Conservation (phyloP, 805 yeast species). For the Myxozyma vanderwaltii region DNA sequence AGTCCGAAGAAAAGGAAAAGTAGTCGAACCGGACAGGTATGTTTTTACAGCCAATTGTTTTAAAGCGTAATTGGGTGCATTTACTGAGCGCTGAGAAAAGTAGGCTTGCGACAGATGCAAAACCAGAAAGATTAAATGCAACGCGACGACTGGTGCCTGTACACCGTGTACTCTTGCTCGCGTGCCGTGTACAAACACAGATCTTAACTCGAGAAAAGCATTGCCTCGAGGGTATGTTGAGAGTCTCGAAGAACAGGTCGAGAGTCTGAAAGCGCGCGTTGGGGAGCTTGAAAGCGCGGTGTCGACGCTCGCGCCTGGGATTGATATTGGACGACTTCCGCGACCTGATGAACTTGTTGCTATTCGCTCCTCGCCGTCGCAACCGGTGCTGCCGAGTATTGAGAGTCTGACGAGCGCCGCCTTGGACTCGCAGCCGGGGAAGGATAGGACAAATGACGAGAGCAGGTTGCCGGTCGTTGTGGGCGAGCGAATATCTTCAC, state of each 20-base stretch:
- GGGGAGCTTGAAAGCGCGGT: slow-evolving; percentile 17
- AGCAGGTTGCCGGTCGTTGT: slow-evolving; percentile 21
- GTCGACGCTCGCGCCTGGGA: slow-evolving; percentile 11
- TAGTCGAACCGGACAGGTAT: slow-evolving; percentile 28
- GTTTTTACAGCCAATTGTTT: background rate
- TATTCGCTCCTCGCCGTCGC: background rate
- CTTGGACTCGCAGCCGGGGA: background rate
- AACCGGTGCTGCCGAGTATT: slow-evolving; percentile 22
- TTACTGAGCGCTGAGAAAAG: background rate
- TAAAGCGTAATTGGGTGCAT: background rate
- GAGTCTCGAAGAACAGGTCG: slow-evolving; percentile 22
- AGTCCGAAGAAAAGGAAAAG: slow-evolving; percentile 10
- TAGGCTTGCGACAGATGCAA: slow-evolving; percentile 34
- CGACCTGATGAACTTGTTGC: slow-evolving; percentile 6
- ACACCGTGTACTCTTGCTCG: slow-evolving; percentile 33
- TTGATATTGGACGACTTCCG: slow-evolving; percentile 18
- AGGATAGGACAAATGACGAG: slow-evolving; percentile 5
- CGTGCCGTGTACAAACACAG: slow-evolving; percentile 34
- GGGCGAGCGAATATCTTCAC: slow-evolving; percentile 9
- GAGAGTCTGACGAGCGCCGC: slow-evolving; percentile 22
- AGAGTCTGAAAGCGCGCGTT: slow-evolving; percentile 8
- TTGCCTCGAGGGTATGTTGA: slow-evolving; percentile 34
- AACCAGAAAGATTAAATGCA: slow-evolving; percentile 31
- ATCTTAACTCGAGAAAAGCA: slow-evolving; percentile 30
- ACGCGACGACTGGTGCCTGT: slow-evolving; percentile 33